phyloP scores from a whole-genome alignment of 2,329 filamentous ascomycete species.

The Chaetothyriales sp. region DNA sequence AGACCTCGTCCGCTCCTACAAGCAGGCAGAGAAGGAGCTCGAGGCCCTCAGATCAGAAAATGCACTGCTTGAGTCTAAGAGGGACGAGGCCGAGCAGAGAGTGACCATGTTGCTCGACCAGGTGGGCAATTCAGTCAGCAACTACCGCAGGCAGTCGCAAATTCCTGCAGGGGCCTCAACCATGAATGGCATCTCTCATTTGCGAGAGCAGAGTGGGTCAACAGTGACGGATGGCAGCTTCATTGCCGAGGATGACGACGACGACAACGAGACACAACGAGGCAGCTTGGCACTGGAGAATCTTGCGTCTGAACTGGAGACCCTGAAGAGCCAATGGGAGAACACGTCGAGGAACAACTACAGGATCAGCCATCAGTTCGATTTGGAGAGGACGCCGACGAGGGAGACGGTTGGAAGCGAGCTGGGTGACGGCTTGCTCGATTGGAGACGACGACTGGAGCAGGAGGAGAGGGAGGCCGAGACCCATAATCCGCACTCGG shows the following conservation, averaged over 20 bases:
- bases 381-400: constrained; percentile 55
- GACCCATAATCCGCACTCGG: background rate
- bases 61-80: constrained; percentile 63
- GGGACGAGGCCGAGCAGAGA: constrained; percentile 80
- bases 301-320: constrained; percentile 82
- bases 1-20: constrained; percentile 43
- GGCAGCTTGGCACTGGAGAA: constrained; percentile 69
- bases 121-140: constrained; percentile 85
- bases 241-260: constrained; percentile 29
- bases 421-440: constrained; percentile 59
- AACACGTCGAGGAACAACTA: constrained; percentile 92
- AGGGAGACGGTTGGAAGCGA: constrained; percentile 28
- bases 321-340: constrained; percentile 84
- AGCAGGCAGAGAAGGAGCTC: constrained; percentile 53
- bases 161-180: constrained; percentile 21
- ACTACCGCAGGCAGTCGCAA: constrained; percentile 67
- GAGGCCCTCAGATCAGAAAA: constrained; percentile 78
- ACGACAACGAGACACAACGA: constrained; percentile 35
- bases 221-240: constrained; percentile 26
- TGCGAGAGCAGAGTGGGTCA: constrained; percentile 21
- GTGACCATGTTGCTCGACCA: constrained; percentile 88
- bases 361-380: constrained; percentile 75
- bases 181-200: constrained; percentile 11
- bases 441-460: constrained; percentile 69
- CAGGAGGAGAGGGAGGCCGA: constrained; percentile 30